phyloP scores from a whole-genome alignment of 1,139 yeast genomes.

The Saccharomyces hybrid region DNA sequence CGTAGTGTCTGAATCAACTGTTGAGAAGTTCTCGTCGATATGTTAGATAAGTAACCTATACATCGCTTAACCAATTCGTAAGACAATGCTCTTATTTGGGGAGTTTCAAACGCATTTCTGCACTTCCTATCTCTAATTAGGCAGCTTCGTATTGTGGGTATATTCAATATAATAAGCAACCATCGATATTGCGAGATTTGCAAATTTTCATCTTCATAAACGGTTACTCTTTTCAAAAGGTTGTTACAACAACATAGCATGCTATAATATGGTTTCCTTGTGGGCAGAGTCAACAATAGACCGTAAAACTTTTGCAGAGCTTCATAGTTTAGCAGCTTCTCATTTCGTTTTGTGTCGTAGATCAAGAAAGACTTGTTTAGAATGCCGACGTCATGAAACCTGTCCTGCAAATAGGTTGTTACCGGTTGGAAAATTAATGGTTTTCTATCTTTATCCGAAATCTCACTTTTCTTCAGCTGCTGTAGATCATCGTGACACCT shows the following conservation, averaged over 20 bases:
- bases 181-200: constrained; percentile 34
- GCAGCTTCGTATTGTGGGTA: constrained; percentile 48
- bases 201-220: constrained; percentile 30
- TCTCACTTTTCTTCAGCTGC: constrained; percentile 5
- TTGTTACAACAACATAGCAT: constrained; percentile 44
- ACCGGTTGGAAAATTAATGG: constrained; percentile 46
- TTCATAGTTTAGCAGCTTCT: constrained; percentile 14
- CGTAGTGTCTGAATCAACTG: constrained; percentile 55
- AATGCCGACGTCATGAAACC: constrained; percentile 37
- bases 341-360: too few relatives aligned
- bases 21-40: constrained; percentile 33
- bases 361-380: constrained; percentile 44
- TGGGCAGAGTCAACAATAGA: constrained; percentile 43
- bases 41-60: constrained; percentile 56
- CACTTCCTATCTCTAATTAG: constrained; percentile 30
- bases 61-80: constrained; percentile 60
- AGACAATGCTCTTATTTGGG: constrained; percentile 47
- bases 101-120: constrained; percentile 32
- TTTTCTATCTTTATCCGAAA: constrained; percentile 5
- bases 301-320: constrained; percentile 41
- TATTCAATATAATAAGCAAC: constrained; percentile 54
- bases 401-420: constrained; percentile 36
- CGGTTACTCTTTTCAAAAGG: constrained; percentile 36
- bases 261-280: constrained; percentile 49
- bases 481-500: constrained; percentile 8